Conservation (phyloP, 306 rosid species). For the Ormosia semicastrata region DNA sequence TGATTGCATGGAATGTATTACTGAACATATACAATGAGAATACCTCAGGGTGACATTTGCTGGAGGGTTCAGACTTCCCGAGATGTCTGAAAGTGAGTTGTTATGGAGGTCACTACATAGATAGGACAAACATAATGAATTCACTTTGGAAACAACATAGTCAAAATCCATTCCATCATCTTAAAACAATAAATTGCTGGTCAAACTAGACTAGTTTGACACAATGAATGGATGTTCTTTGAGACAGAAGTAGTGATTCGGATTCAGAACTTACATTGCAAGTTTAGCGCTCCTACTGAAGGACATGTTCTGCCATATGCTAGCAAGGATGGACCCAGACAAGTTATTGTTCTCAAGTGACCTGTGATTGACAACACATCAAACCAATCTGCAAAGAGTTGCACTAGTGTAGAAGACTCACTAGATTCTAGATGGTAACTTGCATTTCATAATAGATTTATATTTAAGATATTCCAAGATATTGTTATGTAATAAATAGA, state of each 20-base stretch:
- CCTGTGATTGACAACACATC: conserved; percentile 44
- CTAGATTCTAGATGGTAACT: not conserved
- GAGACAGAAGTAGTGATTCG: not conserved
- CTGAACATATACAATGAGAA: conserved; percentile 15
- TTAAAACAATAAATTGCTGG: not conserved
- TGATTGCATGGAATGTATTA: conserved; percentile 3
- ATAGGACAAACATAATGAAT: conserved; percentile 20
- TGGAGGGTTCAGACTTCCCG: conserved; percentile 50
- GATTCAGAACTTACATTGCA: conserved; percentile 47
- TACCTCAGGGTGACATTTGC: conserved; percentile 77
- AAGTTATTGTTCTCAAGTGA: conserved; percentile 52
- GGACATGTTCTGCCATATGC: conserved; percentile 55
- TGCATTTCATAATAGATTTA: conserved; percentile 3
- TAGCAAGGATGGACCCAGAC: conserved; percentile 50
- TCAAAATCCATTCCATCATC: conserved; percentile 11
- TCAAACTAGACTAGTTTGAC: conserved; percentile 15
- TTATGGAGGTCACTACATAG: conserved; percentile 67
- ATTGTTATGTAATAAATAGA: not conserved
- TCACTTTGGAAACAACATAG: conserved; percentile 12
- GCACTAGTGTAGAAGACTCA: not conserved
- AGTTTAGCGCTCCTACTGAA: conserved; percentile 41
- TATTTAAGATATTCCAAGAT: conserved; percentile 3
- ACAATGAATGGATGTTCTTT: conserved; percentile 8
- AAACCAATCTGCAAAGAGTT: conserved; percentile 6
- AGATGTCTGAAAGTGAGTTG: conserved; percentile 50